phyloP scores from a whole-genome alignment of 331 rosid species.

The Spiraea crenata region DNA sequence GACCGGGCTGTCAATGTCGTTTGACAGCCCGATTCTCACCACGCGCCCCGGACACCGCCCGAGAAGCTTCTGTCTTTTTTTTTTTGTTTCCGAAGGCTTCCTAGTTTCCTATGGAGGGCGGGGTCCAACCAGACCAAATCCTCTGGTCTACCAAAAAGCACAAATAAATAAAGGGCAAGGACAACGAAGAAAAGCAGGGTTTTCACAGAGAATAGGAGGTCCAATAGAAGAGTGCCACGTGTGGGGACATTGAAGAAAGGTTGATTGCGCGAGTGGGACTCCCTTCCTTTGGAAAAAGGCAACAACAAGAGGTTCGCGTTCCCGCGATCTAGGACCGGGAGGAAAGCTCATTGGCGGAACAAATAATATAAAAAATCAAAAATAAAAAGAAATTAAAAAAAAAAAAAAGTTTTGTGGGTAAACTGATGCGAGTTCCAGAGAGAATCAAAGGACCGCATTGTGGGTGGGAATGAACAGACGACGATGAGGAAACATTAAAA shows the following conservation, averaged over 20 bases:
- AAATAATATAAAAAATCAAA: neutral
- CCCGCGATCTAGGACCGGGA: neutral
- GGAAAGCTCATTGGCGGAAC: neutral
- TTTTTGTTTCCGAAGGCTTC: neutral
- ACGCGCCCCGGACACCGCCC: constrained; percentile 17
- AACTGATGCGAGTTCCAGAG: too few relatives aligned
- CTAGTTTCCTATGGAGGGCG: too few relatives aligned
- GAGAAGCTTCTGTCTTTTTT: neutral
- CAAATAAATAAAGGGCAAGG: neutral
- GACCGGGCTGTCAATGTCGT: constrained; percentile 64
- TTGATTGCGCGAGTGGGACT: too few relatives aligned
- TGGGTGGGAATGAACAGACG: too few relatives aligned
- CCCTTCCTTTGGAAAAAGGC: too few relatives aligned
- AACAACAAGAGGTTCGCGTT: neutral
- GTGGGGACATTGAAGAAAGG: neutral
- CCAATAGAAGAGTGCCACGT: constrained; percentile 10
- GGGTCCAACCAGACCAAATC: neutral
- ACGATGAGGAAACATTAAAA: too few relatives aligned
- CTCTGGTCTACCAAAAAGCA: neutral
- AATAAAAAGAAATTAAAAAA: too few relatives aligned
- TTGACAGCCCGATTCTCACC: constrained; percentile 59
- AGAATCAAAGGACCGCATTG: too few relatives aligned
- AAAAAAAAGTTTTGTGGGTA: too few relatives aligned
- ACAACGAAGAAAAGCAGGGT: too few relatives aligned
- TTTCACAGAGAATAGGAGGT: too few relatives aligned